These are phyloP conservation scores for Arthrobotrys sphaeroides DNA, from an alignment of 2,329 filamentous ascomycete genomes.

Conservation along the genomic window DNA sequence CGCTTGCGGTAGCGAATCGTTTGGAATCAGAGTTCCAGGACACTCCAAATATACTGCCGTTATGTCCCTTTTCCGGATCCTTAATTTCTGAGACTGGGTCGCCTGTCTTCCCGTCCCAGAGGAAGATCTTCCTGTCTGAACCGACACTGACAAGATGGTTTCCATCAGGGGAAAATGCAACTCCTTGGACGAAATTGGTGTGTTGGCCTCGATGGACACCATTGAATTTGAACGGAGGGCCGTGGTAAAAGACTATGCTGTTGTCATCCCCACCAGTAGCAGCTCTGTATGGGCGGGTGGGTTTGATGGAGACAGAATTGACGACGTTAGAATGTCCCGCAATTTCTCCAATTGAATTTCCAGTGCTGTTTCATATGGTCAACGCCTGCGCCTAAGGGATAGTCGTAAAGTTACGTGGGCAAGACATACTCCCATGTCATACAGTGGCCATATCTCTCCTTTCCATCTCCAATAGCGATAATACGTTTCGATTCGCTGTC, in stretches of 20 bases:
- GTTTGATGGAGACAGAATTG: constrained; percentile 88
- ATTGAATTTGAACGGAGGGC: constrained; percentile 95
- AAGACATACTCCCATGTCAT: constrained; percentile 45
- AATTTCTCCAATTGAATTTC: constrained; percentile 95
- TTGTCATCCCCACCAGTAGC: constrained; percentile 91
- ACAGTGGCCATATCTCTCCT: constrained; percentile 70
- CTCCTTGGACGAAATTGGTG: constrained; percentile 86
- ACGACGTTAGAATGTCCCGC: constrained; percentile 88
- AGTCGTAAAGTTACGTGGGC: constrained; percentile 73
- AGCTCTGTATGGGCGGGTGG: constrained; percentile 88
- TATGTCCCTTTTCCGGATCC: constrained; percentile 80
- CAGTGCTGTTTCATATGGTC: constrained; percentile 75
- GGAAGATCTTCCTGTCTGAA: constrained; percentile 88
- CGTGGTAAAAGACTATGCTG: constrained; percentile 89
- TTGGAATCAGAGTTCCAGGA: constrained; percentile 90
- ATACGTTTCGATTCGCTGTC: constrained; percentile 96
- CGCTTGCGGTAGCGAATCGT: constrained; percentile 87
- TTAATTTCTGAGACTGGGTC: constrained; percentile 77
- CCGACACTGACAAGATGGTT: constrained; percentile 83
- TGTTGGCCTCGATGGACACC: constrained; percentile 78
- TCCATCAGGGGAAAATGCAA: constrained; percentile 90
- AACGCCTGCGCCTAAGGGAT: too few relatives aligned
- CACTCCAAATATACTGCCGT: constrained; percentile 89
- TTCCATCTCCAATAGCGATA: constrained; percentile 94
- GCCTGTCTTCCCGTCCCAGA: constrained; percentile 96